A percentile compares a stretch with the other conserved stretches of the same genome.
Evolutionary conservation across 805 yeast species (phyloP).

Genomic region (Hyphopichia homilentoma): DNA sequence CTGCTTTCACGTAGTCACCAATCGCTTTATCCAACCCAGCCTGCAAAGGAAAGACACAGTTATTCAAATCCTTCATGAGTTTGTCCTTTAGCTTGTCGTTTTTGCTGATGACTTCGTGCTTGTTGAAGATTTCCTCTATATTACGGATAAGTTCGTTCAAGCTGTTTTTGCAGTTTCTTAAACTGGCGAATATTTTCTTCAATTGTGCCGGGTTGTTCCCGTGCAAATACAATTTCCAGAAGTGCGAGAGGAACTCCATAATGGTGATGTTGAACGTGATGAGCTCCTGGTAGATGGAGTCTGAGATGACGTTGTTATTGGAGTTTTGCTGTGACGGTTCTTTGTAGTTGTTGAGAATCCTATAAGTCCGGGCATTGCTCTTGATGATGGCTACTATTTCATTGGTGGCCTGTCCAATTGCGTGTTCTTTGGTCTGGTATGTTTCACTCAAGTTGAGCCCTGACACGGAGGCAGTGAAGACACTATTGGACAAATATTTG

Average conservation of each 20-base stretch:
- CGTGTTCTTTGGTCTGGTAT: constrained; percentile 20
- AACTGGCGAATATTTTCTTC: constrained; percentile 32
- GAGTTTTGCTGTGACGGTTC: constrained; percentile 3
- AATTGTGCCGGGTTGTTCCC: constrained; percentile 36
- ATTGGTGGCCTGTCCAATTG: constrained; percentile 28
- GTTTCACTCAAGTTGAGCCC: constrained; percentile 26
- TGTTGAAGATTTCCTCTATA: constrained; percentile 14
- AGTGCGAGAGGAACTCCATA: constrained; percentile 41
- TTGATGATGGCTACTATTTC: constrained; percentile 30
- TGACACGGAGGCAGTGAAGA: constrained; percentile 10
- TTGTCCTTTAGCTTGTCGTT: constrained; percentile 33
- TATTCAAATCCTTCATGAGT: constrained; percentile 27
- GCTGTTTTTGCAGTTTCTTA: constrained; percentile 31
- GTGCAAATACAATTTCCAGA: constrained; percentile 36
- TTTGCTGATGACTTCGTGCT: constrained; percentile 19
- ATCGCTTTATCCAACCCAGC: constrained; percentile 32
- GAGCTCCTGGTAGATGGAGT: constrained; percentile 27
- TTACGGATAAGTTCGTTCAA: constrained; percentile 24
- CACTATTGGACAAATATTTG: constrained; percentile 13
- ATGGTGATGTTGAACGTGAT: constrained; percentile 35
- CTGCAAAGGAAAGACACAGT: constrained; percentile 29
- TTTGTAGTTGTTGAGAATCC: constrained; percentile 10
- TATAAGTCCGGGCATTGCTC: constrained; percentile 32
- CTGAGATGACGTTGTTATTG: constrained; percentile 20
- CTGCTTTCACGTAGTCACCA: constrained; percentile 30